Evolutionary conservation across 148 eudicot genomes (phyloP), one percentile per base, ranked within the genome.

Genomic region (Diospyros kaki): DNA sequence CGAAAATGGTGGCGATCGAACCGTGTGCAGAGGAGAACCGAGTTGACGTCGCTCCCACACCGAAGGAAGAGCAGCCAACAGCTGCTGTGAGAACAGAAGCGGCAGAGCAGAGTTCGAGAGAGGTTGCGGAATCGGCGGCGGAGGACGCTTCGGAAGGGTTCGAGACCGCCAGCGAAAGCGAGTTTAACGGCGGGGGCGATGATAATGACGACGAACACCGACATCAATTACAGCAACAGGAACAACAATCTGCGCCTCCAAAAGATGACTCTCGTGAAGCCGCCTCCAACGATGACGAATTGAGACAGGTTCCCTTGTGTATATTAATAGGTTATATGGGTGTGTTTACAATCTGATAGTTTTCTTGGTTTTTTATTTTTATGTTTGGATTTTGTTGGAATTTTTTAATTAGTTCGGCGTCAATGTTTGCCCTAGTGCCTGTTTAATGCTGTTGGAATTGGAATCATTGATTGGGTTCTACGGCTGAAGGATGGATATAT

Each of bases 91-190:
- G 28, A 14, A 18, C 50, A 9, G 9, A 48, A 45, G 68, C 75
- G 12, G 45, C 11, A 66, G 28, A 13, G 11, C 28, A 28, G 28
- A 28, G 28, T 28, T 11, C 73, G 77, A 76, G 76, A 78, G 11
- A 65, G 77, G 3, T 14, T 41, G 39, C 73, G 9, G 50, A 77
- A 46, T 43, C 72, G 58, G 54, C 46, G 64, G 74, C 77, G 73
- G 87, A 85, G 15, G 85, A 87, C 80, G 78, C 65, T 41, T 82
- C 86, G 11, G 96, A 93, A 41, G 96, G 92, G 13, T 93, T 83
- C 79, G 98, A 93, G 81, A 93, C 96, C 61, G 96, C 96, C 53
- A 90, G 98, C 71, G 98, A 93, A 4, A 86, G 86, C 44, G 90
- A 82, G 7, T 74, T 83, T 39, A 84, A 84, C 6, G 74, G 56